These are phyloP conservation scores for Conticribra guillardii DNA, from an alignment of 108 stramenopile genomes.

Conservation along the genomic window DNA sequence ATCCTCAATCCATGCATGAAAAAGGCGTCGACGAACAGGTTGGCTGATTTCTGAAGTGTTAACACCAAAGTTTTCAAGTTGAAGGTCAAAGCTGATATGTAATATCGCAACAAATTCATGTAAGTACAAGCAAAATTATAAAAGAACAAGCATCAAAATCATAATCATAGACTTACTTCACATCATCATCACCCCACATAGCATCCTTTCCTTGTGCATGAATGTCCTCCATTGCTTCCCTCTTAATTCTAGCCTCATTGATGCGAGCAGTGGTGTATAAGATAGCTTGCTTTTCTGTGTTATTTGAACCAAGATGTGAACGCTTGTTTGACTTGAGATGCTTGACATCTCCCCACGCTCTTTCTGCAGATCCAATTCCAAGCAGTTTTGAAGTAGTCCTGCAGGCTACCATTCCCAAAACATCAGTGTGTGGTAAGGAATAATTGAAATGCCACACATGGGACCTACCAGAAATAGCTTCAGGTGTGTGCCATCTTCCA, in stretches of 20 bases:
- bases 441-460: slow-evolving; percentile 34
- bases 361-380: slow-evolving; percentile 27
- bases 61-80: slow-evolving; percentile 24
- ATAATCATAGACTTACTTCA: too few relatives aligned
- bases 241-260: slow-evolving; percentile 2
- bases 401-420: slow-evolving; percentile 19
- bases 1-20: slow-evolving; percentile 23
- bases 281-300: slow-evolving; percentile 14
- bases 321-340: slow-evolving; percentile 23
- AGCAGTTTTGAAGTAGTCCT: slow-evolving; percentile 8
- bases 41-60: slow-evolving; percentile 7
- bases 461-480: slow-evolving; percentile 15
- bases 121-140: too few relatives aligned
- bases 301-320: slow-evolving; percentile 13
- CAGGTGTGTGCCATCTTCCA: slow-evolving; percentile 7
- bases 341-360: slow-evolving; percentile 28
- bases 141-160: too few relatives aligned
- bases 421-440: slow-evolving; percentile 24
- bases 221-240: too few relatives aligned
- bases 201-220: slow-evolving; percentile 13
- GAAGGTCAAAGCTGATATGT: slow-evolving; percentile 32
- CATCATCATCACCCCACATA: slow-evolving; percentile 24
- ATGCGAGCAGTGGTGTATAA: slow-evolving; percentile 8
- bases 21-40: neutral
- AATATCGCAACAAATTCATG: too few relatives aligned